Evolutionary conservation across 2,329 filamentous ascomycete genomes (phyloP).

Genomic region (Beauveria australis): DNA sequence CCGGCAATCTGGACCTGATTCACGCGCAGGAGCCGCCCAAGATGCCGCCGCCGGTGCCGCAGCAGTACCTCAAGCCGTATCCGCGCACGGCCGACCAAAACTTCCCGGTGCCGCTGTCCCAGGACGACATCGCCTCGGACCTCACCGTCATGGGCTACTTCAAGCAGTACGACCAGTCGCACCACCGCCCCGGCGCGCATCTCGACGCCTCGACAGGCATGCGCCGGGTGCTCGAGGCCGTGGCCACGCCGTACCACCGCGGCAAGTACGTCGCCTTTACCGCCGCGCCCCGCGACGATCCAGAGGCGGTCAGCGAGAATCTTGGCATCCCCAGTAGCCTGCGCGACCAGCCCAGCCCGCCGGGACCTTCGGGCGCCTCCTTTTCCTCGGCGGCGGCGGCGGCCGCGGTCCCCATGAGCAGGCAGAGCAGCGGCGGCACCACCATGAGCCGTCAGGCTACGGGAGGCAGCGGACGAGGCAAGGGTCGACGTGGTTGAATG

Average conservation of each 20-base stretch:
- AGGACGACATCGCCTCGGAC: conserved; percentile 46
- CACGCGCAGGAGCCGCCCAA: conserved; percentile 46
- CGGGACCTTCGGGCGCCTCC: conserved; percentile 17
- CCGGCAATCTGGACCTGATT: conserved; percentile 49
- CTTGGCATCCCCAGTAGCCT: conserved; percentile 41
- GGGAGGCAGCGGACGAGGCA: conserved; percentile 41
- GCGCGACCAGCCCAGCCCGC: conserved; percentile 32
- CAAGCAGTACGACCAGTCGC: conserved; percentile 45
- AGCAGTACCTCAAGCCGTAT: conserved; percentile 52
- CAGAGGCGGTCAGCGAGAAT: conserved; percentile 41
- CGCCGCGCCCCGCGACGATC: conserved; percentile 36
- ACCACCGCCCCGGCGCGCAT: conserved; percentile 47
- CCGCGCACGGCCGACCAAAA: conserved; percentile 47
- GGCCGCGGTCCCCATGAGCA: conserved; percentile 43
- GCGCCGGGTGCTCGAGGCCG: conserved; percentile 47
- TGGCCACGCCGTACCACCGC: conserved; percentile 39
- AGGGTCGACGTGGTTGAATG: conserved; percentile 25
- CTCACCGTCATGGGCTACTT: conserved; percentile 51
- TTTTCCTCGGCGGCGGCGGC: conserved; percentile 28
- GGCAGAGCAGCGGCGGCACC: conserved; percentile 44
- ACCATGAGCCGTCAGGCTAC: conserved; percentile 50
- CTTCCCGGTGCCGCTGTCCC: conserved; percentile 41
- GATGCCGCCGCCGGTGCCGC: conserved; percentile 48
- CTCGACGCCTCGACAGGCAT: conserved; percentile 40
- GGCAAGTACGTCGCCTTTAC: conserved; percentile 41